These are phyloP conservation scores for Tetracladium setigerum DNA, from an alignment of 495 filamentous ascomycete species.

Conservation along the genomic window DNA sequence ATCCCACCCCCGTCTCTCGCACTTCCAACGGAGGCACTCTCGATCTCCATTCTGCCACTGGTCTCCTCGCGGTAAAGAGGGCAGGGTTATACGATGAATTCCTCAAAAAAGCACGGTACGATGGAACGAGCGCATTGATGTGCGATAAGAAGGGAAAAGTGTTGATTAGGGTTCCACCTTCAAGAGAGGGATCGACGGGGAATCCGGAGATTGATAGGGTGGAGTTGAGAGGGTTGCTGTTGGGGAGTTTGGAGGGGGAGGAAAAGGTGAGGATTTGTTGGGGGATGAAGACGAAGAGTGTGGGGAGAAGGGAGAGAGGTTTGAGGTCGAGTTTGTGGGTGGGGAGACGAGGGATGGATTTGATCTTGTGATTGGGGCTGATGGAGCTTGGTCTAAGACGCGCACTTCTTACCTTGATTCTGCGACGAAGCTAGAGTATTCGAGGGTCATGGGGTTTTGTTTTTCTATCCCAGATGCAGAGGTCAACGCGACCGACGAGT, in stretches of 20 bases:
- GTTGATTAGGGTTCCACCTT: conserved; percentile 21
- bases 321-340: conserved; percentile 25
- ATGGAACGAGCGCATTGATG: conserved; percentile 37
- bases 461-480: conserved; percentile 32
- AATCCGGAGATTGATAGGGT: conserved; percentile 39
- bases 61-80: conserved; percentile 42
- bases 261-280: conserved; percentile 31
- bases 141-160: conserved; percentile 26
- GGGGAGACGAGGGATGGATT: conserved; percentile 17
- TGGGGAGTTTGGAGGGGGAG: conserved; percentile 35
- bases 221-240: conserved; percentile 29
- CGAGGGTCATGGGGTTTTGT: conserved; percentile 29
- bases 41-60: conserved; percentile 43
- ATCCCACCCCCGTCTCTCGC: conserved; percentile 9
- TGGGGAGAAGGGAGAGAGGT: conserved; percentile 34
- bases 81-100: conserved; percentile 43
- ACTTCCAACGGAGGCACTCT: conserved; percentile 43
- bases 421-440: conserved; percentile 22
- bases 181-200: conserved; percentile 13
- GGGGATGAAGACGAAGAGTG: conserved; percentile 21
- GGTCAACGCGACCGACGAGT: conserved; percentile 27
- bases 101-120: conserved; percentile 37
- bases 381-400: conserved; percentile 39
- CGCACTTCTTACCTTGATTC: conserved; percentile 20
- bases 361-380: conserved; percentile 40